Conservation (phyloP, 345 rosid genomes). For the Acer saccharum region DNA sequence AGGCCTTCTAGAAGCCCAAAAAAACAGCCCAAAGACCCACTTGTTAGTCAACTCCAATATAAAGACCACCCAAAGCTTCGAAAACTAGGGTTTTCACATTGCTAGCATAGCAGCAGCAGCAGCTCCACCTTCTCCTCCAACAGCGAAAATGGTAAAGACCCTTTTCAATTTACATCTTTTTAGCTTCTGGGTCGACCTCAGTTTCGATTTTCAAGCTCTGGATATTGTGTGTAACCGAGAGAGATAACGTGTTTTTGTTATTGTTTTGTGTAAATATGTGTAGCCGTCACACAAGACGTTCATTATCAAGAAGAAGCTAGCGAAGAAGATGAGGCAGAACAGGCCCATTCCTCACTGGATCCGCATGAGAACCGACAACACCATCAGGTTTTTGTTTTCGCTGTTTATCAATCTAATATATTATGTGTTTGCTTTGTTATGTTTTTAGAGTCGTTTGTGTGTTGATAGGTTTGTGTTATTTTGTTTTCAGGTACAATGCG, state of each 20-base stretch:
- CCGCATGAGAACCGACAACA: slow-evolving; percentile 68
- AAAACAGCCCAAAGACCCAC: not conserved
- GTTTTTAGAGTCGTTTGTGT: not conserved
- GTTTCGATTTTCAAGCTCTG: too few species aligned
- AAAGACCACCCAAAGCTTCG: not conserved
- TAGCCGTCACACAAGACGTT: slow-evolving; percentile 52
- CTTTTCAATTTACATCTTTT: not conserved
- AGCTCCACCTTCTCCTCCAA: not conserved
- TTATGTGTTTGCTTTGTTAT: not conserved
- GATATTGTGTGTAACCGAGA: not conserved
- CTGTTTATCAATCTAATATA: not conserved
- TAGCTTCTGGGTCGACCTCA: not conserved
- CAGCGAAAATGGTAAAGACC: slow-evolving; percentile 12
- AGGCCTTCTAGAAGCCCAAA: not conserved
- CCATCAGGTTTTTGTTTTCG: slow-evolving; percentile 44
- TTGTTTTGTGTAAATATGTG: not conserved
- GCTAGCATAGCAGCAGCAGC: not conserved
- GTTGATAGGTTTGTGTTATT: not conserved
- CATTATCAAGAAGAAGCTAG: slow-evolving; percentile 64
- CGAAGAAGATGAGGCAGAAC: slow-evolving; percentile 78
- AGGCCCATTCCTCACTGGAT: slow-evolving; percentile 82
- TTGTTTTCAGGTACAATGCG: slow-evolving; percentile 55
- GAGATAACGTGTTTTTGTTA: not conserved
- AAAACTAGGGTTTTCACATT: slow-evolving; percentile 13
- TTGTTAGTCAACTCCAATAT: not conserved